Evolutionary conservation across 805 yeast species (phyloP), one percentile per base, ranked within the genome.

Genomic region (Saturnispora ahearnii): DNA sequence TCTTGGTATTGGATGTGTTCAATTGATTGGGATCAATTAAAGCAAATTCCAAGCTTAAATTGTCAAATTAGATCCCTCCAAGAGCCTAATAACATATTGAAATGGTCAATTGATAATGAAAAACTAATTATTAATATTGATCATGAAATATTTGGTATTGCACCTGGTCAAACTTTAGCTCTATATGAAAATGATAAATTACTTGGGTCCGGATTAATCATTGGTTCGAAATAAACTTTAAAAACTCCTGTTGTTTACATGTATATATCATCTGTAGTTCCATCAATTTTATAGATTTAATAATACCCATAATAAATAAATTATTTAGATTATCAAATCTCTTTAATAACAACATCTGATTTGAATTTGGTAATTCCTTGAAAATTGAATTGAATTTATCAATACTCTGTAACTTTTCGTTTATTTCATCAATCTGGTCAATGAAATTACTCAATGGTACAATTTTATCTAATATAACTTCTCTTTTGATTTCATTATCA

Each of bases 151-250:
- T 67, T 88, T 45, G 96, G 96, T 0, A 78, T 93, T 60, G 90
- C 96, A 0, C 87, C 90, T 0, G 99, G 98, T 0, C 99, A 91
- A 63, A 82, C 78, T 56, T 66, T 88, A 15, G 95, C 86, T 0
- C 61, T 91, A 5, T 93, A 90, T 63, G 66, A 75, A 38, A 77
- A 74, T 1, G 82, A 81, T 44, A 66, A 78, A 48, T 82, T 91
- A 0, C 59, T 90, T 10, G 97, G 96, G 0, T 71, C 79, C 18
- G 85, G 84, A 1, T 55, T 62, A 28, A 76, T 73, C 15, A 28
- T 45, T 5, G 47, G 45, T 22, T 18, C 12, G 10, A 21, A 8
- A 15, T 36, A 36, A 22, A 41, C 28, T 13, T 33, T 13, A 34
- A 24, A 33, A 22, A 24, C 10, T 18, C 46, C 15, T 53, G 51